Evolutionary conservation across 352 stramenopile species (phyloP).

Genomic region (Phytophthora sansomeana): DNA sequence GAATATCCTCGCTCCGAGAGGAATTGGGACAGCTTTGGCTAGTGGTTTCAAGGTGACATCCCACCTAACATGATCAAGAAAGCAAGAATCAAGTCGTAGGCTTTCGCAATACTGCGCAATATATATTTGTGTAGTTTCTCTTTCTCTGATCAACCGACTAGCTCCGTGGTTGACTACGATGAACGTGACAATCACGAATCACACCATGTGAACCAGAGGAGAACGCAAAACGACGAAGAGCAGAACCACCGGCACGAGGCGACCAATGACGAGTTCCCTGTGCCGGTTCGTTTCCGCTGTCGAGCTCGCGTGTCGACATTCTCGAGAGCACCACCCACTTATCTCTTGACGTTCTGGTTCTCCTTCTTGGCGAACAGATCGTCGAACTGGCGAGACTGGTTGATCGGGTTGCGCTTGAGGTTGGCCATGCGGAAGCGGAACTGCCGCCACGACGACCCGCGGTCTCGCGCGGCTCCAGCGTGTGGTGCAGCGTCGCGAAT

Average conservation of each 20-base stretch:
- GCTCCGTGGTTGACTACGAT: conserved; percentile 12
- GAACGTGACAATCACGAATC: background rate
- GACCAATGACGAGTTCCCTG: conserved; percentile 1
- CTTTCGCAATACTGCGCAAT: conserved; percentile 17
- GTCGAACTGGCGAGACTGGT: conserved; percentile 77
- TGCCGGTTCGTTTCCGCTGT: background rate
- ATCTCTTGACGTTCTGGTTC: conserved; percentile 68
- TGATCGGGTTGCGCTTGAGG: conserved; percentile 73
- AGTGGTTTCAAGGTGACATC: background rate
- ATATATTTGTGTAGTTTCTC: conserved; percentile 32
- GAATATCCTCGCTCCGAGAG: conserved; percentile 54
- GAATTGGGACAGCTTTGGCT: conserved; percentile 39
- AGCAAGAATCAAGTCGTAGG: background rate
- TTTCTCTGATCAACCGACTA: conserved; percentile 24
- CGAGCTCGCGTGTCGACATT: conserved; percentile 5
- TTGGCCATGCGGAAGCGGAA: conserved; percentile 76
- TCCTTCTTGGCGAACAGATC: conserved; percentile 59
- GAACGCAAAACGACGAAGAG: conserved; percentile 9
- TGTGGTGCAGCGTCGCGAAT: conserved; percentile 54
- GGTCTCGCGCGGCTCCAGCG: conserved; percentile 42
- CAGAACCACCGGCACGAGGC: conserved; percentile 12
- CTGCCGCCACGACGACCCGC: conserved; percentile 57
- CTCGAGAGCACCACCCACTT: conserved; percentile 15
- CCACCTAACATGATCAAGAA: background rate
- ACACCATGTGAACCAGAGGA: conserved; percentile 1